Conservation (phyloP, 2,329 filamentous ascomycete species). For the Aspergillus amoenus region DNA sequence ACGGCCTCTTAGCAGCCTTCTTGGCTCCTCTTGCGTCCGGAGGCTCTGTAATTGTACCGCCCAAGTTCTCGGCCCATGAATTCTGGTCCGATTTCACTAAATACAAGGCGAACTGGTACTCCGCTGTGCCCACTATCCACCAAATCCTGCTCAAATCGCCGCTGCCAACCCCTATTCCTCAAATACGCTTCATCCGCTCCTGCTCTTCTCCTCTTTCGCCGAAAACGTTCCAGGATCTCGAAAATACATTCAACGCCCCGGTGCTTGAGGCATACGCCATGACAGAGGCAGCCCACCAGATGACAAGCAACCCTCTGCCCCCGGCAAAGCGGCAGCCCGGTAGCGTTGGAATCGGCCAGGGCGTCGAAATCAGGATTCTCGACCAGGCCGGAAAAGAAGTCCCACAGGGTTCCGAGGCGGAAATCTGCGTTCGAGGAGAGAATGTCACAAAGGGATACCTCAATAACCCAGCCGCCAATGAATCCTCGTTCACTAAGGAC, state of each 20-base stretch:
- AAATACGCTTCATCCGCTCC: constrained; percentile 82
- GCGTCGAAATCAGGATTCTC: constrained; percentile 77
- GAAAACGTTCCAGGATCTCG: constrained; percentile 76
- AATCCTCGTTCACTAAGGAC: constrained; percentile 67
- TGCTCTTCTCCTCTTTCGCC: constrained; percentile 83
- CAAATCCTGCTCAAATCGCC: constrained; percentile 79
- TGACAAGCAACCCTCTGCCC: constrained; percentile 62
- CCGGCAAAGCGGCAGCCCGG: constrained; percentile 74
- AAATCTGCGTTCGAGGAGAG: constrained; percentile 78
- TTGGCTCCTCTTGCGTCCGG: constrained; percentile 73
- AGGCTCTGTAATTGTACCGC: constrained; percentile 75
- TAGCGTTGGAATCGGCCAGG: constrained; percentile 78
- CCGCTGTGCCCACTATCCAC: constrained; percentile 88
- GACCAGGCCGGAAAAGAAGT: constrained; percentile 68
- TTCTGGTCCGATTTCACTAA: constrained; percentile 78
- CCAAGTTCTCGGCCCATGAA: constrained; percentile 75
- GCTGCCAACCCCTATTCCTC: constrained; percentile 64
- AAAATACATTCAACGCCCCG: constrained; percentile 71
- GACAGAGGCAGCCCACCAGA: constrained; percentile 72
- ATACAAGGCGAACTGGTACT: constrained; percentile 85
- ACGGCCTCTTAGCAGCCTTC: constrained; percentile 81
- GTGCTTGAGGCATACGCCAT: constrained; percentile 90
- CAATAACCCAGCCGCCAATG: constrained; percentile 77
- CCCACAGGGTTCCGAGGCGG: constrained; percentile 68
- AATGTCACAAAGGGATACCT: constrained; percentile 85